A percentile compares a stretch with the other conserved stretches of the same genome.
Evolutionary conservation across 257 asterid genomes (phyloP).

Genomic region (Solanum dulcamara): DNA sequence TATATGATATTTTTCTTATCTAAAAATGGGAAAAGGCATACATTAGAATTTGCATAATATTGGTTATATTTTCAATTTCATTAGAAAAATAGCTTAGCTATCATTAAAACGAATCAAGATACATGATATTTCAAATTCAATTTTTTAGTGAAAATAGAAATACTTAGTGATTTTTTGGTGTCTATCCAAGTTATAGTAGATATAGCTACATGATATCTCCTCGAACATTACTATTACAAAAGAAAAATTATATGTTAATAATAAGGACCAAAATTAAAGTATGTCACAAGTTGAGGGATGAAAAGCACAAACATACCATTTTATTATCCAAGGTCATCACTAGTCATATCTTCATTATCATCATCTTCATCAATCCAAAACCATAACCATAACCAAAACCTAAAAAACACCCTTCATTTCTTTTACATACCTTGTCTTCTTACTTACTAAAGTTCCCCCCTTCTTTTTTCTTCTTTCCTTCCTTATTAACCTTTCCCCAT

Average conservation of each 20-base stretch:
- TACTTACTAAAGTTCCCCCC: neutral
- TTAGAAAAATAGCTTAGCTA: neutral
- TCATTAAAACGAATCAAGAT: neutral
- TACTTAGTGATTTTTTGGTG: neutral
- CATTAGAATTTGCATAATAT: neutral
- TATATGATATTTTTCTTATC: neutral
- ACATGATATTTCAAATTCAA: neutral
- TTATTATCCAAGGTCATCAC: conserved; percentile 38
- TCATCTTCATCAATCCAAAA: conserved; percentile 16
- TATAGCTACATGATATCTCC: too few species aligned
- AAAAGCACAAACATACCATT: neutral
- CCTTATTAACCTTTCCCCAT: neutral
- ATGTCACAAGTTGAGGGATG: neutral
- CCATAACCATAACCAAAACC: neutral
- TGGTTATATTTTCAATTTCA: neutral
- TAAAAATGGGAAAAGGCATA: neutral
- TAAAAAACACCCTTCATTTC: neutral
- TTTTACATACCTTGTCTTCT: neutral
- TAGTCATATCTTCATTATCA: conserved; percentile 2
- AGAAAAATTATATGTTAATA: neutral
- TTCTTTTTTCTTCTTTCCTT: neutral
- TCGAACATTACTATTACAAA: too few species aligned
- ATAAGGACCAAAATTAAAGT: neutral
- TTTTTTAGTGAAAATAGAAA: neutral
- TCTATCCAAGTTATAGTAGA: too few species aligned